Evolutionary conservation across 306 rosid species (phyloP).

Genomic region (Vigna radiata): DNA sequence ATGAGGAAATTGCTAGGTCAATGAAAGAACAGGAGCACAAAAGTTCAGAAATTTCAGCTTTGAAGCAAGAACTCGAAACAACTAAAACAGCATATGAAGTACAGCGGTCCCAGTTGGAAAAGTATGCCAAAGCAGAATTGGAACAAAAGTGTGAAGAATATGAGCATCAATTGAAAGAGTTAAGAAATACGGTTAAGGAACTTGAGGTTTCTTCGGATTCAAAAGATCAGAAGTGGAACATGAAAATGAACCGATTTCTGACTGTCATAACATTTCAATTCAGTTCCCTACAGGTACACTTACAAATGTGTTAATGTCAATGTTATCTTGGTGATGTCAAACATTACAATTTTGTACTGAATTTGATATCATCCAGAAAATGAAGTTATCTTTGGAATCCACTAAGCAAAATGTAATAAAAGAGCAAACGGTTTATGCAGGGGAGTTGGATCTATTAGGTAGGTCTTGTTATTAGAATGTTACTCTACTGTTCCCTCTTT

Average conservation of each 20-base stretch:
- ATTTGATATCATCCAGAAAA: conserved; percentile 48
- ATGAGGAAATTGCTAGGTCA: neutral
- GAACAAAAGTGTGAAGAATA: conserved; percentile 59
- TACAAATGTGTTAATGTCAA: conserved; percentile 41
- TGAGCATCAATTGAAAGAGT: conserved; percentile 56
- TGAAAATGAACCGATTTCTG: conserved; percentile 40
- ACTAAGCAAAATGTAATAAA: conserved; percentile 46
- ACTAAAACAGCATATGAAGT: conserved; percentile 52
- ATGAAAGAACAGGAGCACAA: conserved; percentile 49
- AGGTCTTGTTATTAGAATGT: conserved; percentile 31
- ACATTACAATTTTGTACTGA: conserved; percentile 41
- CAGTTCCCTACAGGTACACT: conserved; percentile 52
- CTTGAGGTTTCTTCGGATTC: conserved; percentile 45
- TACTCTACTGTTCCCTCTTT: neutral
- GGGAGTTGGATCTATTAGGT: conserved; percentile 50
- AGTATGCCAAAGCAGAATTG: conserved; percentile 47
- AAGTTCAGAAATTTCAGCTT: conserved; percentile 50
- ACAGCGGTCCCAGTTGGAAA: conserved; percentile 56
- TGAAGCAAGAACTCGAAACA: conserved; percentile 64
- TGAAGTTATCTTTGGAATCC: conserved; percentile 55
- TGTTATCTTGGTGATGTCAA: conserved; percentile 39
- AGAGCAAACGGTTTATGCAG: conserved; percentile 44
- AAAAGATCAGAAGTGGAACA: conserved; percentile 48
- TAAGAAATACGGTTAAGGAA: conserved; percentile 43
- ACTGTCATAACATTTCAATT: conserved; percentile 37